Base-by-base conservation (phyloP, 805 yeast species). In the Saccharomycodes ludwigii region DNA sequence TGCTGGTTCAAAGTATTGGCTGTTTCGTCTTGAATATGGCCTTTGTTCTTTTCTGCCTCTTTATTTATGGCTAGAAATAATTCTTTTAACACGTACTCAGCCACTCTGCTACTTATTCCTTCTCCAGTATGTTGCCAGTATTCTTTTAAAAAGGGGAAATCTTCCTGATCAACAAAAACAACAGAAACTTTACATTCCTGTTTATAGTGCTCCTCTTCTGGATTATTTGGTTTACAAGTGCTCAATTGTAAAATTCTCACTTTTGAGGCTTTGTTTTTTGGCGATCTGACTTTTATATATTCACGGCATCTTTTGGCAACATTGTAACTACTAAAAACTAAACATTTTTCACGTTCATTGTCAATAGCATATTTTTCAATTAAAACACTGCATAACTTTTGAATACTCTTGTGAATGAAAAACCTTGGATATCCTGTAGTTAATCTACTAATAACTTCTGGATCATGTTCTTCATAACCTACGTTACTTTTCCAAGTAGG, bases 101-200 rank as follows among this genome's bases (percentile, higher is more conserved):
- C 96, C 50, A 76, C 59, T 45, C 97, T 65, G 21, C 95, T 82
- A 11, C 95, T 82, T 18, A 91, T 71, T n/a, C 95, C 95, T 54
- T 88, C 96, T 18, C 99, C 99, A 0, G 94, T 64, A 48, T 86
- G 95, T 53, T 88, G 96, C 98, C 98, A 91, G 58, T 83, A 91
- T 44, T 73, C 73, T 50, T 83, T 85, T 24, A 91, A 86, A 4
- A 80, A 52, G 1, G 71, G 53, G 39, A 64, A 73, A 36, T 66
- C 73, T 3, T 63, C 59, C 2, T 61, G 53, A 2, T 82, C 82
- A 46, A 79, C 81, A 39, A 91, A 76, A n/a, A 85, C 83, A 14
- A 73, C 79, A 0, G 86, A 78, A 33, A 88, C 70, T 24, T 70
- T 69, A 10, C 85, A 71, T 43, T 76, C 86, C 18, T 73, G 60